Conservation (phyloP, 495 filamentous ascomycete genomes). For the Lasiosphaeria miniovina region DNA sequence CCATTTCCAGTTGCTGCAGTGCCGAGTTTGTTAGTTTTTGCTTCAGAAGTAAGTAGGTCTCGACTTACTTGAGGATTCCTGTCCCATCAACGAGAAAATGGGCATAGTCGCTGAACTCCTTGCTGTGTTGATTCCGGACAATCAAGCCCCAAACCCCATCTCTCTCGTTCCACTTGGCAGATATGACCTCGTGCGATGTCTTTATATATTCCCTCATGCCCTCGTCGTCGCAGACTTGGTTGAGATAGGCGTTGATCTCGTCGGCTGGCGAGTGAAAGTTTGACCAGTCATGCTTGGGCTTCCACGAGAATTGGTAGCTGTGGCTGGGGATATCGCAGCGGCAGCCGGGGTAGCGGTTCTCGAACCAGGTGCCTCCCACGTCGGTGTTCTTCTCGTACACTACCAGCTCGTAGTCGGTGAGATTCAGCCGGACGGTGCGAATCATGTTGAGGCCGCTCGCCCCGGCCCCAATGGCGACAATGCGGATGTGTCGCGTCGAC, state of each 20-base stretch:
- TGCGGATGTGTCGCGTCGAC: constrained; percentile 41
- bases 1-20: constrained; percentile 59
- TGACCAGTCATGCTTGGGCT: constrained; percentile 55
- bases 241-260: constrained; percentile 60
- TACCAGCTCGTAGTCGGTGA: constrained; percentile 51
- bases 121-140: constrained; percentile 46
- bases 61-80: constrained; percentile 55
- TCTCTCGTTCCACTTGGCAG: constrained; percentile 41
- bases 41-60: not conserved
- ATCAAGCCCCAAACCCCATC: constrained; percentile 49
- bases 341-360: constrained; percentile 57
- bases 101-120: constrained; percentile 45
- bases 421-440: constrained; percentile 40
- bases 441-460: constrained; percentile 48
- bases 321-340: constrained; percentile 55
- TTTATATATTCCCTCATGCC: constrained; percentile 51
- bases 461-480: constrained; percentile 50
- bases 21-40: not conserved
- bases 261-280: constrained; percentile 54
- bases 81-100: constrained; percentile 58
- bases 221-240: constrained; percentile 52
- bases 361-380: constrained; percentile 59
- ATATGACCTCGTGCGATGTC: constrained; percentile 37
- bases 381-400: constrained; percentile 80
- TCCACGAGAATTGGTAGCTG: constrained; percentile 56